Conservation (phyloP, 208 protist genomes). For the Vickermania spadyakhi region DNA sequence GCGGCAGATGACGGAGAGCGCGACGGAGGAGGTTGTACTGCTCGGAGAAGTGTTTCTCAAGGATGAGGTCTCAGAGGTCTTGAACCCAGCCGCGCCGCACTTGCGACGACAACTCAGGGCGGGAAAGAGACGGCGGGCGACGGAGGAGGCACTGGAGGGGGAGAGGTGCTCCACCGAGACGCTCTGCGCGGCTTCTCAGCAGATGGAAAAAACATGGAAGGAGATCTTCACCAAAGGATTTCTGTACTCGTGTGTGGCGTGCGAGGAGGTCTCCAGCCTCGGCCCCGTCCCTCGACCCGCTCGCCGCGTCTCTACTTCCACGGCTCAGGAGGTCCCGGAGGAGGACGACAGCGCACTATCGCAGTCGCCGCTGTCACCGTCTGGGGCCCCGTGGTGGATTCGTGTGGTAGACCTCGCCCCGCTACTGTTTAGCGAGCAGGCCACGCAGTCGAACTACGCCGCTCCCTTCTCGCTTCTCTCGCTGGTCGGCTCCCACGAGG, state of each 20-base stretch:
- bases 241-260: constrained; percentile 28
- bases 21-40: too few species aligned
- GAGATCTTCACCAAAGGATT: constrained; percentile 32
- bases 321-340: constrained; percentile 10
- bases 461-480: constrained; percentile 19
- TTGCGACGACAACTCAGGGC: too few species aligned
- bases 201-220: constrained; percentile 34
- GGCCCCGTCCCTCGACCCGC: not conserved
- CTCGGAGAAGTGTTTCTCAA: constrained; percentile 56
- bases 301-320: not conserved
- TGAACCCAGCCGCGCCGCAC: constrained; percentile 9
- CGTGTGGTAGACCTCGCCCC: constrained; percentile 54
- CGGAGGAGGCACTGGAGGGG: constrained; percentile 6
- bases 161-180: too few species aligned
- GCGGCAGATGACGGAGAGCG: too few species aligned
- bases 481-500: constrained; percentile 28
- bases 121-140: not conserved
- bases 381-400: constrained; percentile 11
- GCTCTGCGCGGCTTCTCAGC: constrained; percentile 21
- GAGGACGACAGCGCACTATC: too few species aligned
- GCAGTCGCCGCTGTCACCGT: constrained; percentile 4
- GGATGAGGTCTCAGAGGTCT: constrained; percentile 16
- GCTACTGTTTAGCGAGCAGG: constrained; percentile 10
- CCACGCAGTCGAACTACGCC: constrained; percentile 19
- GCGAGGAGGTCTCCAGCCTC: constrained; percentile 2